Evolutionary conservation across 139 green algal species (phyloP).

Genomic region (Mesostigma viride): DNA sequence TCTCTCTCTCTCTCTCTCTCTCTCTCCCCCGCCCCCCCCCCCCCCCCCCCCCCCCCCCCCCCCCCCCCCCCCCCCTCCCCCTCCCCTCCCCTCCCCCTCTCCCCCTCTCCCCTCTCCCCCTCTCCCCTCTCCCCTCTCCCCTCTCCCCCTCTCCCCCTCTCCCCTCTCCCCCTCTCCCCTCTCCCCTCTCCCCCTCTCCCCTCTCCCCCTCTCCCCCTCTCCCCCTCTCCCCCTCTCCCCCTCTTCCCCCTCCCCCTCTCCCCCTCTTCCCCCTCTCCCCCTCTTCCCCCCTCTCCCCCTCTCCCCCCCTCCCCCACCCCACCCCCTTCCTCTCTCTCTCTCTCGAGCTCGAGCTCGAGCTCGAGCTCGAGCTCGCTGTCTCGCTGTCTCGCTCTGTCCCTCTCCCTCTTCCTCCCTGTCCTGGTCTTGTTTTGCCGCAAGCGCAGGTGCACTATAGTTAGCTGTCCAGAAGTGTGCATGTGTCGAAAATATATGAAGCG

Average conservation of each 20-base stretch:
- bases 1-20: constrained; percentile 6
- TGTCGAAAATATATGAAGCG: too few species aligned
- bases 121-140: neutral
- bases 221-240: neutral
- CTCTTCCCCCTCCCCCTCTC: constrained; percentile 11
- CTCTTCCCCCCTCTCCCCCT: constrained; percentile 6
- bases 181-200: constrained; percentile 4
- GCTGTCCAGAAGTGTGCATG: too few species aligned
- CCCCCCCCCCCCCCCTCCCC: too few species aligned
- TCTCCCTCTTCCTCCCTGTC: too few species aligned
- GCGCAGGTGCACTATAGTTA: too few species aligned
- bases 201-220: neutral
- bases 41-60: too few species aligned
- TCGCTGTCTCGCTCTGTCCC: too few species aligned
- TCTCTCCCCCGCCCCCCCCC: neutral
- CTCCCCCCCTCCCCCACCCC: too few species aligned
- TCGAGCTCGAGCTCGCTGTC: too few species aligned
- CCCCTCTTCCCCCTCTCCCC: constrained; percentile 6
- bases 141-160: neutral
- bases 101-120: neutral
- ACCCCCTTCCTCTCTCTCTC: neutral
- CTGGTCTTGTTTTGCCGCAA: too few species aligned
- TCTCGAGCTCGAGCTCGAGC: too few species aligned
- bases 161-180: neutral
- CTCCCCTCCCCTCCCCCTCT: neutral